phyloP scores from a whole-genome alignment of 148 eudicot species.

The Amaranthus cruentus region DNA sequence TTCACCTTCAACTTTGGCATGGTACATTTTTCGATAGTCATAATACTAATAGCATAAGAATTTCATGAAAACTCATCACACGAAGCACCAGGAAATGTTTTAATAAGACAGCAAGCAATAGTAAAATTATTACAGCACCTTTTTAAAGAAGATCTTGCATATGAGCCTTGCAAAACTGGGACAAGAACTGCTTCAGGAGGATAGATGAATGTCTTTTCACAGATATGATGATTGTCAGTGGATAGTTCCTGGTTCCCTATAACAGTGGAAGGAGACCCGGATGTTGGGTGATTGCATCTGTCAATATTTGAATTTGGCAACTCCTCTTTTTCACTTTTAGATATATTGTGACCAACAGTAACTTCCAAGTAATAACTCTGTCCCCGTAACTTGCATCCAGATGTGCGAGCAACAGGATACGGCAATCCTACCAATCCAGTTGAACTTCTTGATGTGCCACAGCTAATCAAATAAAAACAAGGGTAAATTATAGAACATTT shows the following conservation, averaged over 20 bases:
- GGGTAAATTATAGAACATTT: not conserved
- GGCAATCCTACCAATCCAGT: slow-evolving; percentile 68
- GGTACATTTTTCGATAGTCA: not conserved
- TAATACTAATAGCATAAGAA: not conserved
- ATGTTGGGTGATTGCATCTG: slow-evolving; percentile 25
- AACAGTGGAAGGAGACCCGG: slow-evolving; percentile 38
- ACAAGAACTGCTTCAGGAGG: slow-evolving; percentile 87
- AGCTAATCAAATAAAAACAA: slow-evolving; percentile 40
- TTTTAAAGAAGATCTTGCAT: slow-evolving; percentile 72
- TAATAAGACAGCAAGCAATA: slow-evolving; percentile 1
- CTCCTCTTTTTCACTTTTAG: slow-evolving; percentile 39
- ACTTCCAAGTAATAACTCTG: slow-evolving; percentile 81
- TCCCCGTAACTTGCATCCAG: slow-evolving; percentile 60
- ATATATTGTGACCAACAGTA: slow-evolving; percentile 52
- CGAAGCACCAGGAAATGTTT: not conserved
- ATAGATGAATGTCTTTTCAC: slow-evolving; percentile 74
- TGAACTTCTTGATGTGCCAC: slow-evolving; percentile 55
- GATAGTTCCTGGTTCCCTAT: slow-evolving; percentile 36
- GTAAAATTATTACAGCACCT: slow-evolving; percentile 38
- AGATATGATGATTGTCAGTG: slow-evolving; percentile 31
- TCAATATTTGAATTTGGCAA: slow-evolving; percentile 29
- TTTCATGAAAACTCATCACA: not conserved
- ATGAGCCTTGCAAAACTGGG: slow-evolving; percentile 78
- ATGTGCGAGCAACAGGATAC: slow-evolving; percentile 44
- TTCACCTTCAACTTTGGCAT: not conserved